Percentiles rank a stretch among this genome's conserved stretches.
Evolutionary conservation across 2,329 filamentous ascomycete species (phyloP).

Genomic region (Penicillium sp.): DNA sequence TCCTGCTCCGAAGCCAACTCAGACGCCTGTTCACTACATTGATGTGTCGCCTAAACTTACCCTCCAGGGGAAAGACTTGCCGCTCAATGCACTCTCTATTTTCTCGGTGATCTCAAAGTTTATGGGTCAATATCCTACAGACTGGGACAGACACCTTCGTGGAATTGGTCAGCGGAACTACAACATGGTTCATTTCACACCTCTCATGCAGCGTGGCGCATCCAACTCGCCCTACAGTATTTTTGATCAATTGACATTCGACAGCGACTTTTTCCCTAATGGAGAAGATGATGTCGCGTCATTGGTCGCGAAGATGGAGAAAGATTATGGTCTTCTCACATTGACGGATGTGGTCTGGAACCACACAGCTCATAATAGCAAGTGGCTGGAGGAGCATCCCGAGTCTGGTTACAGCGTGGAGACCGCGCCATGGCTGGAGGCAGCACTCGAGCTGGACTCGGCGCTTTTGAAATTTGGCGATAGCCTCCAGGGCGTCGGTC

Average conservation of each 20-base stretch:
- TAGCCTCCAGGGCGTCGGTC: constrained; percentile 63
- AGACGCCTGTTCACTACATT: constrained; percentile 82
- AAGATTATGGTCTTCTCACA: constrained; percentile 78
- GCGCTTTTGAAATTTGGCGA: constrained; percentile 66
- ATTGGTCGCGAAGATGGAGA: constrained; percentile 78
- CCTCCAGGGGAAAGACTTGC: constrained; percentile 71
- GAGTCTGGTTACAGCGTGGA: constrained; percentile 93
- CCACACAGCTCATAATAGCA: constrained; percentile 92
- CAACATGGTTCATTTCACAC: constrained; percentile 99
- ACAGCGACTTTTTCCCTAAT: constrained; percentile 74
- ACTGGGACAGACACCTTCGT: constrained; percentile 85
- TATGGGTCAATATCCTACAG: constrained; percentile 85
- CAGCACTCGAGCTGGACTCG: constrained; percentile 72
- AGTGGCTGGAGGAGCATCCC: constrained; percentile 91
- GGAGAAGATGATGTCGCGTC: constrained; percentile 79
- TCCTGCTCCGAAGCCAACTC: constrained; percentile 56
- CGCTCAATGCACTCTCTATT: constrained; percentile 81
- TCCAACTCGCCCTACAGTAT: constrained; percentile 98
- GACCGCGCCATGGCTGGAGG: constrained; percentile 73
- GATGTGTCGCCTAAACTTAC: constrained; percentile 82
- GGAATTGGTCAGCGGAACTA: constrained; percentile 91
- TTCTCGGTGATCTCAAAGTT: constrained; percentile 97
- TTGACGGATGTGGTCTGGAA: constrained; percentile 98
- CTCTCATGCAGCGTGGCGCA: constrained; percentile 78
- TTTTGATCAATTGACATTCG: constrained; percentile 87